Evolutionary conservation across 2,329 filamentous ascomycete species (phyloP), one percentile per base, ranked within the genome.

Genomic region (Ophiostoma piceae): DNA sequence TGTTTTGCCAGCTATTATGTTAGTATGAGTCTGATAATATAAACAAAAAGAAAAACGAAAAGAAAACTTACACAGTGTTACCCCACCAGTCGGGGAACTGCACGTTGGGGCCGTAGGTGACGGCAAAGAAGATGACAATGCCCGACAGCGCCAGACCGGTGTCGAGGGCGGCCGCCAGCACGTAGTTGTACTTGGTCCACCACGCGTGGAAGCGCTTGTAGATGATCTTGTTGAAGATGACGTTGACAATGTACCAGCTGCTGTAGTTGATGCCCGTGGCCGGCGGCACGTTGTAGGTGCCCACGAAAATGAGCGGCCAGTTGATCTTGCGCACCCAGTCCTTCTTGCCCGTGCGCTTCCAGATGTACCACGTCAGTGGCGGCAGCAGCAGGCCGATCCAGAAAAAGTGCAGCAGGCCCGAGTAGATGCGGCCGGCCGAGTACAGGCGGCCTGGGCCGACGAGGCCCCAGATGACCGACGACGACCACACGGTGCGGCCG

Each of bases 181-280:
- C 74, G 70, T 78, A 79, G 71, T 78, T 79, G 74, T 79, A 79
- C 73, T 77, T 73, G 12, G 71, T 71, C 73, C 73, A 75, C 73
- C 73, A 75, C n/a, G 72, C 71, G 60, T 47, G 43, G 43, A 47
- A 47, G 43, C 19, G 43, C 43, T 16, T 16, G 16, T 47, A 47
- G 6, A 47, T n/a, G 19, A 47, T 19, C 43, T 47, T 47, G 43
- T 47, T 47, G 43, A 47, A 47, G 7, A 47, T 47, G 16, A 47
- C 43, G 19, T 47, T 47, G 43, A 47, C 43, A 47, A 47, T 47
- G 43, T 47, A 47, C 43, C 43, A 47, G 43, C 43, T 47, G 43
- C 43, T 47, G 16, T 47, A 47, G 43, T 47, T 47, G 43, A 47
- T 47, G 43, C 43, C 43, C 16, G 43, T 47, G 7, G 43, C 43